phyloP scores from a whole-genome alignment of 1,139 yeast species.

The Suzukiozyma palmioleophila region DNA sequence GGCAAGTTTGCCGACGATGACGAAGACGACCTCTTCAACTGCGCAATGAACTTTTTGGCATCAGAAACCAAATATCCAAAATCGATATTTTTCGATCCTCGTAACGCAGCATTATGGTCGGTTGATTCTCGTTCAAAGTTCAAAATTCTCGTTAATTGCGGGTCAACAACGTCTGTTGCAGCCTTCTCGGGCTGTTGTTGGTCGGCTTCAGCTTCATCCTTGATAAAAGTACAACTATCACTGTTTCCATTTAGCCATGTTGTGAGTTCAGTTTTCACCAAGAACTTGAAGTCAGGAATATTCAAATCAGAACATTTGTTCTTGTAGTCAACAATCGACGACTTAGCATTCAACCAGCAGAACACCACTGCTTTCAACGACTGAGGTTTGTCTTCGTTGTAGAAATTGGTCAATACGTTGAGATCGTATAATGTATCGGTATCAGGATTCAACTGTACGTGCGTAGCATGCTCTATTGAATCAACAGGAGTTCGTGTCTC shows the following conservation, averaged over 20 bases:
- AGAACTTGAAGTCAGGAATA: constrained; percentile 70
- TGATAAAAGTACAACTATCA: constrained; percentile 51
- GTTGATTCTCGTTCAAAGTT: constrained; percentile 61
- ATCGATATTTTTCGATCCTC: constrained; percentile 73
- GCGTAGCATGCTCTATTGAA: constrained; percentile 33
- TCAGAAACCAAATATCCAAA: constrained; percentile 72
- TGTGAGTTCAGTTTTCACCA: constrained; percentile 80
- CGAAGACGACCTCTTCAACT: constrained; percentile 38
- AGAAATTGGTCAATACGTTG: constrained; percentile 52
- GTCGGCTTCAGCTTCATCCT: constrained; percentile 13
- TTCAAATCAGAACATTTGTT: constrained; percentile 63
- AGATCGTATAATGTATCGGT: constrained; percentile 22
- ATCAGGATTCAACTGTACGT: constrained; percentile 22
- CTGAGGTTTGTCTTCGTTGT: constrained; percentile 47
- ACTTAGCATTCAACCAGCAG: constrained; percentile 75
- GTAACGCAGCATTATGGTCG: constrained; percentile 75
- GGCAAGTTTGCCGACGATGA: constrained; percentile 4
- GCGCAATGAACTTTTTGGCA: constrained; percentile 58
- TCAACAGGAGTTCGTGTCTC: constrained; percentile 15
- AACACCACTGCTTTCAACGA: constrained; percentile 65
- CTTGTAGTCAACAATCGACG: constrained; percentile 79
- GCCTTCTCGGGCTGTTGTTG: constrained; percentile 1
- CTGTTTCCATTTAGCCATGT: constrained; percentile 75
- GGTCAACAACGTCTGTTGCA: constrained; percentile 39
- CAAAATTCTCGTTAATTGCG: constrained; percentile 50